Evolutionary conservation across 2,329 filamentous ascomycete genomes (phyloP), one percentile per base, ranked within the genome.

Genomic region (Talaromyces piceae): DNA sequence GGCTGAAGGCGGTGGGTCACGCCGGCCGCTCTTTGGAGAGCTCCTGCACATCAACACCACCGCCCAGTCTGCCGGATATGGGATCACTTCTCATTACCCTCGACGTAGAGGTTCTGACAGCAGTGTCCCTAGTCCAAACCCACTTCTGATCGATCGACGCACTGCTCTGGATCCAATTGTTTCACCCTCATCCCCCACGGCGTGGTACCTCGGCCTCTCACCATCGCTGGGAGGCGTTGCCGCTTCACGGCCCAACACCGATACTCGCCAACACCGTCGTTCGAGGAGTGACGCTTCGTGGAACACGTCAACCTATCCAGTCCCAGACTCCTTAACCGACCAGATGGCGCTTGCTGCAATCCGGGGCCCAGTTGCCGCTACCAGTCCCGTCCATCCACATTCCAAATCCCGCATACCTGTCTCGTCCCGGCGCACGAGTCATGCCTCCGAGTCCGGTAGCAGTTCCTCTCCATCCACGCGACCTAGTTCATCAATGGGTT

Each of bases 21-120:
- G 76, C 49, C 77, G 77, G 55, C 79, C 87, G 30, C 71, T 91
- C 18, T 91, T 91, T 70, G 87, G 87, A 31, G 88, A 91, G 67
- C 78, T 91, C 58, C 71, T 82, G 25, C 77, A 81, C n/a, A 74
- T 81, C 31, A 76, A 81, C 58, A 75, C 74, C 59, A 74, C 79
- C 57, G 63, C 74, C 23, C 67, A 73, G 18, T 71, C 77, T 45
- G 71, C 75, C 16, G 63, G 61, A 54, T 82, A 81, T 69, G 84
- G 83, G 47, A 86, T 86, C 45, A 5, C 28, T 56, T 73, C 78
- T 54, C 66, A 68, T 28, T 61, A 72, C 46, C 71, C 77, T 47
- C 73, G 75, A 54, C 75, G 84, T 56, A 78, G 84, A 66, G 84
- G 83, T 20, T 88, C 86, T 41, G 87, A 91, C 61, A 84, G 86